Conservation (phyloP, 1,139 yeast species). For the Sugiyamaella pinicola region DNA sequence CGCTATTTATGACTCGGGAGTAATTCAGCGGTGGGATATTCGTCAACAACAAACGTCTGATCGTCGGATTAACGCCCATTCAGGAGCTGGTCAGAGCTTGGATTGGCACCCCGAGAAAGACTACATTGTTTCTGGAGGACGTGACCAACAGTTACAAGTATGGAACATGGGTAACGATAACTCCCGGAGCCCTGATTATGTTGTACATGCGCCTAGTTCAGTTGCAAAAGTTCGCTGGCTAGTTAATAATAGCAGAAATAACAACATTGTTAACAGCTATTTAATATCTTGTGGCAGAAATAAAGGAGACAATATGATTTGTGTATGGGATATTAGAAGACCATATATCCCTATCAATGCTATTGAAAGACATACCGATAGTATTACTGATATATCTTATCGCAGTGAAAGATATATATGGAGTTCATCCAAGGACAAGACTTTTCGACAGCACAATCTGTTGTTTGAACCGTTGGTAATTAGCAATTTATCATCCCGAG, state of each 20-base stretch:
- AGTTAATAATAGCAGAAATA: constrained; percentile 37
- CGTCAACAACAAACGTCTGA: constrained; percentile 56
- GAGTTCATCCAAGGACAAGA: constrained; percentile 57
- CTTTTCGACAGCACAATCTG: constrained; percentile 58
- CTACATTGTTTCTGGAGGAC: constrained; percentile 86
- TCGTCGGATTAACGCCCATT: constrained; percentile 79
- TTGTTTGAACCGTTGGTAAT: constrained; percentile 53
- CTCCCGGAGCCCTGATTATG: constrained; percentile 63
- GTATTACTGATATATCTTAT: constrained; percentile 55
- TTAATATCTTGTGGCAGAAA: constrained; percentile 78
- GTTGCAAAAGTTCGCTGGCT: constrained; percentile 74
- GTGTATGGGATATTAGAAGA: constrained; percentile 72
- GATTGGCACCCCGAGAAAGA: constrained; percentile 88
- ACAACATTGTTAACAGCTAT: constrained; percentile 48
- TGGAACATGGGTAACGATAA: constrained; percentile 62
- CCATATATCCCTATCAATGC: constrained; percentile 75
- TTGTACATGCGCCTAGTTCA: constrained; percentile 75
- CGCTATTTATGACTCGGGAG: constrained; percentile 88
- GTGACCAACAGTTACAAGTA: constrained; percentile 80
- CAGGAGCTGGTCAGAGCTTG: constrained; percentile 85
- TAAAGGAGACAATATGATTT: constrained; percentile 67
- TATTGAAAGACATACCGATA: constrained; percentile 54
- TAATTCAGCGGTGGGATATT: constrained; percentile 80
- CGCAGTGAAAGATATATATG: constrained; percentile 54
- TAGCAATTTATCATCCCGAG: constrained; percentile 55